Evolutionary conservation across 352 stramenopile species (phyloP).

Genomic region (Thalassiosira pacifica): DNA sequence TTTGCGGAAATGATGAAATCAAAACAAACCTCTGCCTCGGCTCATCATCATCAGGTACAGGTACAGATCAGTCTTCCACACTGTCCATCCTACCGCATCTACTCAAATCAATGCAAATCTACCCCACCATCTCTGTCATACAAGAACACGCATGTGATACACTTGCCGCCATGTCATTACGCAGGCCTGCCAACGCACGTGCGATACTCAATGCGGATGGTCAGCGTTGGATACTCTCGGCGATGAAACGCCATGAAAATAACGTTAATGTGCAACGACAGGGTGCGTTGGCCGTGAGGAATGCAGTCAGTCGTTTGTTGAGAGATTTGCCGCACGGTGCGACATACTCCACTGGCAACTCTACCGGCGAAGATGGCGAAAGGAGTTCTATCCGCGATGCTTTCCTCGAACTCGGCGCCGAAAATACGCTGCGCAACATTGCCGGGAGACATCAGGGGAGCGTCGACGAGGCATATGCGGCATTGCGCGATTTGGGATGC

Average conservation of each 20-base stretch:
- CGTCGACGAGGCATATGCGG: slow-evolving; percentile 87
- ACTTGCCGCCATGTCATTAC: slow-evolving; percentile 82
- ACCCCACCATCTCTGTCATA: slow-evolving; percentile 42
- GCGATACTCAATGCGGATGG: slow-evolving; percentile 65
- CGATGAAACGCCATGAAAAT: slow-evolving; percentile 79
- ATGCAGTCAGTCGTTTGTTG: slow-evolving; percentile 80
- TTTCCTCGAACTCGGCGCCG: slow-evolving; percentile 78
- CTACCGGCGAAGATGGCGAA: slow-evolving; percentile 28
- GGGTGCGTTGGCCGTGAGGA: slow-evolving; percentile 82
- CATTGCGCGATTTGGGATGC: slow-evolving; percentile 83
- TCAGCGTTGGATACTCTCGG: slow-evolving; percentile 66
- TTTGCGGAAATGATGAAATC: slow-evolving; percentile 87
- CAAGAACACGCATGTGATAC: slow-evolving; percentile 86
- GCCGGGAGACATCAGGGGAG: slow-evolving; percentile 78
- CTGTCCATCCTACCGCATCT: slow-evolving; percentile 67
- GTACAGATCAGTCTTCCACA: slow-evolving; percentile 40
- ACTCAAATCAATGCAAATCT: slow-evolving; percentile 40
- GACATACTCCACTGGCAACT: neutral
- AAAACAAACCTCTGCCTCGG: slow-evolving; percentile 84
- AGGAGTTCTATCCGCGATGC: slow-evolving; percentile 55
- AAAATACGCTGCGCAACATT: slow-evolving; percentile 78
- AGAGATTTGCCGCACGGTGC: slow-evolving; percentile 21
- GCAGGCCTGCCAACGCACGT: slow-evolving; percentile 77
- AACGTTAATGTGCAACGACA: slow-evolving; percentile 82
- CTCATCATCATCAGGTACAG: slow-evolving; percentile 5